These are phyloP conservation scores for Knufia fluminis DNA, from an alignment of 2,329 filamentous ascomycete species.

Conservation along the genomic window DNA sequence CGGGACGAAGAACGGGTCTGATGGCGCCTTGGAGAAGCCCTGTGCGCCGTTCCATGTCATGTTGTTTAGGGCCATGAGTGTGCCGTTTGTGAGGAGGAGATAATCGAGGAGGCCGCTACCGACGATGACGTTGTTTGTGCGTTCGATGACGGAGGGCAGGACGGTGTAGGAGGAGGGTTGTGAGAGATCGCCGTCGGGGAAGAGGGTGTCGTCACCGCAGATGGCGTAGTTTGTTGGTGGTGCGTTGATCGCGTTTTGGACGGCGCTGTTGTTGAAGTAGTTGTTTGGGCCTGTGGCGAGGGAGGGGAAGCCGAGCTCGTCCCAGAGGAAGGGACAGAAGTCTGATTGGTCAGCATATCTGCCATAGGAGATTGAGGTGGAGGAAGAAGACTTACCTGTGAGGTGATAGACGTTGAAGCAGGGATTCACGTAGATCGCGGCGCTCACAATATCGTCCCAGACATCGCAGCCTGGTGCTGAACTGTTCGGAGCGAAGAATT, in stretches of 20 bases:
- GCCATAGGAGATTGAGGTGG: too few relatives aligned
- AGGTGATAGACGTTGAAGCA: slow-evolving; percentile 74
- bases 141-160: slow-evolving; percentile 36
- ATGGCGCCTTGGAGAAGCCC: slow-evolving; percentile 37
- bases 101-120: slow-evolving; percentile 42
- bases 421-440: slow-evolving; percentile 54
- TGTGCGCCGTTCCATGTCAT: slow-evolving; percentile 45
- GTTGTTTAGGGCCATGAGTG: slow-evolving; percentile 44
- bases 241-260: slow-evolving; percentile 42
- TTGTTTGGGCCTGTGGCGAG: slow-evolving; percentile 42
- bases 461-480: slow-evolving; percentile 46
- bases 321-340: slow-evolving; percentile 53
- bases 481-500: slow-evolving; percentile 39
- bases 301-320: slow-evolving; percentile 56
- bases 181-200: slow-evolving; percentile 43
- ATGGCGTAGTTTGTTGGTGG: slow-evolving; percentile 35
- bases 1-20: slow-evolving; percentile 33
- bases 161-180: slow-evolving; percentile 18
- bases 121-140: slow-evolving; percentile 44
- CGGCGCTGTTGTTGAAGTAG: slow-evolving; percentile 47
- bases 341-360: too few relatives aligned
- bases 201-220: slow-evolving; percentile 27
- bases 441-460: slow-evolving; percentile 47
- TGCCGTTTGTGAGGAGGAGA: slow-evolving; percentile 43
- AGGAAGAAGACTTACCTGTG: slow-evolving; percentile 61